Percentiles rank a stretch among this genome's conserved stretches.
Conservation (phyloP, 148 eudicot species). For the Rhododendron kiyosumense region DNA sequence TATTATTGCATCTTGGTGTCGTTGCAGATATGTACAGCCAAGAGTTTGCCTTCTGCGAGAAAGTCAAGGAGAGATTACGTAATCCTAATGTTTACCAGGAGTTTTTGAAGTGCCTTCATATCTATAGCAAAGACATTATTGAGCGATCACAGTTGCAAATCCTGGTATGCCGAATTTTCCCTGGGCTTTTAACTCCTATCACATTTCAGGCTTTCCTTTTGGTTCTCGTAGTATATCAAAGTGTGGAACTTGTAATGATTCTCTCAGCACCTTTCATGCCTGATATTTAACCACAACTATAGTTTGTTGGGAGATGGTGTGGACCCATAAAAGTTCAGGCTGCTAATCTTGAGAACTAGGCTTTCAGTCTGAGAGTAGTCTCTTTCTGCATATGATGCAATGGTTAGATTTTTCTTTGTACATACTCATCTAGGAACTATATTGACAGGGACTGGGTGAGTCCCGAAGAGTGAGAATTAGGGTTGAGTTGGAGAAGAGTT, state of each 20-base stretch:
- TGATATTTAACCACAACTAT: not conserved
- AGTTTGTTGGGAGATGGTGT: not conserved
- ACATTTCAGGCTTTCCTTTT: not conserved
- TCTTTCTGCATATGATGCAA: not conserved
- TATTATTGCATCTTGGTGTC: not conserved
- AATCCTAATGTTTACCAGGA: conserved; percentile 32
- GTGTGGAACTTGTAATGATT: not conserved
- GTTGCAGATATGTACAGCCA: conserved; percentile 34
- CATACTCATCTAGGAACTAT: not conserved
- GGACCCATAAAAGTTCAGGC: not conserved
- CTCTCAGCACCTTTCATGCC: not conserved
- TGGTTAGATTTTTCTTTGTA: not conserved
- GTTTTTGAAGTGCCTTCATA: conserved; percentile 33
- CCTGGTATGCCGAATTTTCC: conserved; percentile 23
- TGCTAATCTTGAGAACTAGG: not conserved
- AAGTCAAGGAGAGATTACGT: conserved; percentile 42
- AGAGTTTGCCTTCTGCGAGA: conserved; percentile 38
- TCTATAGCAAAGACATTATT: conserved; percentile 29
- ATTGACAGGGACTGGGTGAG: not conserved
- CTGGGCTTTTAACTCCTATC: not conserved
- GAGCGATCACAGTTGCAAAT: conserved; percentile 26
- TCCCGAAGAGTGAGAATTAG: not conserved
- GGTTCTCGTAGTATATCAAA: not conserved
- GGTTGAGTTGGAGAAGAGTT: not conserved
- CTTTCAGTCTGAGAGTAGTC: not conserved